These are phyloP conservation scores for Stephanodiscus minutulus DNA, from an alignment of 108 stramenopile genomes.

Conservation along the genomic window DNA sequence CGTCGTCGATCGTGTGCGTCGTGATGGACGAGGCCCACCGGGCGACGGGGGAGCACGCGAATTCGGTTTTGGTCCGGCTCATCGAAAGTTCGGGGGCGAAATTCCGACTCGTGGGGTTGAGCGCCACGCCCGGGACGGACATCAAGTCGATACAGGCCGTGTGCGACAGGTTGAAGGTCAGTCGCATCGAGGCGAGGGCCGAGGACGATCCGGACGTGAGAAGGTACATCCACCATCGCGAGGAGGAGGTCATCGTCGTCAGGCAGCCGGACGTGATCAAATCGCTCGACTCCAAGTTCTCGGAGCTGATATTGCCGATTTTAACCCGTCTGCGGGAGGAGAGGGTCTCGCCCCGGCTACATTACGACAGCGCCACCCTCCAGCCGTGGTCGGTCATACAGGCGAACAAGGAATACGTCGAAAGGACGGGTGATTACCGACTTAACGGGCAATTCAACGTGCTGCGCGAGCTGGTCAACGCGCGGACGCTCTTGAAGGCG, in stretches of 20 bases:
- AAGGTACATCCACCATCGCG: conserved; percentile 77
- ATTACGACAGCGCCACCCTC: conserved; percentile 48
- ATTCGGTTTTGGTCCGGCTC: conserved; percentile 62
- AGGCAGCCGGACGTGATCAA: conserved; percentile 44
- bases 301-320: conserved; percentile 57
- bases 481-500: conserved; percentile 50
- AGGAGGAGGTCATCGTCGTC: conserved; percentile 70
- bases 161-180: conserved; percentile 64
- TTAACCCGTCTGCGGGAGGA: conserved; percentile 49
- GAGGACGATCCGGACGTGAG: conserved; percentile 84
- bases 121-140: conserved; percentile 95
- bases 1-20: conserved; percentile 76
- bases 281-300: conserved; percentile 54
- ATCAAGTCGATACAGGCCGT: conserved; percentile 85
- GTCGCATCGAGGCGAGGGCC: conserved; percentile 77
- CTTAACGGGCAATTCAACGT: conserved; percentile 48
- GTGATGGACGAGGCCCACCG: conserved; percentile 98
- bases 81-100: conserved; percentile 57
- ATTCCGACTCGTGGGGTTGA: conserved; percentile 84
- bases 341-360: conserved; percentile 32
- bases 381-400: conserved; percentile 50
- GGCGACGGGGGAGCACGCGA: conserved; percentile 91
- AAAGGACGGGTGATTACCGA: conserved; percentile 44
- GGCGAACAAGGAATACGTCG: conserved; percentile 46
- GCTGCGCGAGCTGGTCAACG: conserved; percentile 50